Base-by-base conservation (phyloP, 2,329 filamentous ascomycete genomes). In the Aspergillus novofumigatus region DNA sequence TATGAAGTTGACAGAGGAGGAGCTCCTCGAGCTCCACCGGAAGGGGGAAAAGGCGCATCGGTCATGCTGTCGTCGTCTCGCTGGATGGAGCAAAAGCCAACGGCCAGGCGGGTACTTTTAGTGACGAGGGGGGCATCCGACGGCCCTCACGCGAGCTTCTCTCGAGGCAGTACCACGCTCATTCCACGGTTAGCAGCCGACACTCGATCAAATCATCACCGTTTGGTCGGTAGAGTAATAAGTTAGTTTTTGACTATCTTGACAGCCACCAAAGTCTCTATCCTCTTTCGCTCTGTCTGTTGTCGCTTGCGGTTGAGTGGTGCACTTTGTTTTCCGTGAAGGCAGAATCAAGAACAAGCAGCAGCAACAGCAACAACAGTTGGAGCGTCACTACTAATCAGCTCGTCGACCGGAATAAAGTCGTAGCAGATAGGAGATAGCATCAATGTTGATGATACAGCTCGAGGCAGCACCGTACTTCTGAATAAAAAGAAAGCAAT, bases 1-100 rank as follows among this genome's bases (percentile, higher is more conserved):
- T 71, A 72, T 52, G 69, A 67, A 62, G 70, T 66, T 65, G 69
- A 60, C 62, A 67, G 63, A 65, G 60, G 63, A 61, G 71, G 52
- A 29, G 66, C 68, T 65, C 67, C 59, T 62, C 60, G 65, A 67
- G 69, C 71, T 72, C 75, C 76, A 70, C 75, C 69, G 64, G 76
- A 73, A 59, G 74, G 67, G 60, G 74, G 67, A 63, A 69, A 72
- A 61, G 73, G 71, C 65, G 72, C 69, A 71, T 79, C 76, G 65
- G 73, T 73, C 77, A 80, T 80, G 66, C 63, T 69, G 66, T 61
- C 59, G 63, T 64, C 64, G 65, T 65, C 59, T 60, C 49, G 60
- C 52, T 54, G 52, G 52, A 66, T 59, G 59, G 58, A 60, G 45
- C 58, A 52, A 49, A 57, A 52, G 35, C 53, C 42, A 49, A 55